phyloP scores from a whole-genome alignment of 2,329 filamentous ascomycete genomes.

The Monilinia vaccinii-corymbosi region DNA sequence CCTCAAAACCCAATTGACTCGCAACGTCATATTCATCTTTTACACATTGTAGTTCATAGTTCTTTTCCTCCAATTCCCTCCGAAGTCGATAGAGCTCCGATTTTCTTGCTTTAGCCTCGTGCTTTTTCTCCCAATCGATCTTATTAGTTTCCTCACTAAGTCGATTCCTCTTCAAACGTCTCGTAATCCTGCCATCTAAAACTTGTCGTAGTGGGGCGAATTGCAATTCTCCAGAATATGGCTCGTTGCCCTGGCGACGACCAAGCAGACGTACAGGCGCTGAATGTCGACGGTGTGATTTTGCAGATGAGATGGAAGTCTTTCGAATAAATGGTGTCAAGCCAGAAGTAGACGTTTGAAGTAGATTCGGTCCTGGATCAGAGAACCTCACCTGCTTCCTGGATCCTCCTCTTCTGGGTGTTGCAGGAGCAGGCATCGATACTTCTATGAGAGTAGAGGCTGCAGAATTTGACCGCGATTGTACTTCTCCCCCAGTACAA shows the following conservation, averaged over 20 bases:
- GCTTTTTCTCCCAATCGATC: conserved; percentile 40
- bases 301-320: conserved; percentile 35
- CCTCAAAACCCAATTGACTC: conserved; percentile 24
- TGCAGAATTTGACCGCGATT: conserved; percentile 15
- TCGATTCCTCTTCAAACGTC: conserved; percentile 46
- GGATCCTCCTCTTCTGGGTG: conserved; percentile 19
- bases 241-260: conserved; percentile 18
- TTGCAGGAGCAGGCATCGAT: conserved; percentile 25
- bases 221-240: conserved; percentile 34
- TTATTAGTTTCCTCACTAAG: conserved; percentile 50
- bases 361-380: conserved; percentile 39
- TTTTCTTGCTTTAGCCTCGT: conserved; percentile 32
- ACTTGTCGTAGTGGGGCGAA: conserved; percentile 46
- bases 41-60: conserved; percentile 26
- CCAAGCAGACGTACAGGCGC: conserved; percentile 30
- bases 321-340: conserved; percentile 50
- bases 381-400: conserved; percentile 51
- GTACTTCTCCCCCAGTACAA: conserved; percentile 22
- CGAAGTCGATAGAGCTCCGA: conserved; percentile 42
- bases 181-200: conserved; percentile 47
- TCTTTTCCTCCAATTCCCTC: conserved; percentile 33
- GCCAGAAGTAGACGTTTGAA: conserved; percentile 36
- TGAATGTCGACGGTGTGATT: conserved; percentile 38
- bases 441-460: conserved; percentile 21
- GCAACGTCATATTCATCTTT: conserved; percentile 25